Evolutionary conservation across 1,284 basidiomycete genomes (phyloP).

Genomic region (Rhodotorula sp.): DNA sequence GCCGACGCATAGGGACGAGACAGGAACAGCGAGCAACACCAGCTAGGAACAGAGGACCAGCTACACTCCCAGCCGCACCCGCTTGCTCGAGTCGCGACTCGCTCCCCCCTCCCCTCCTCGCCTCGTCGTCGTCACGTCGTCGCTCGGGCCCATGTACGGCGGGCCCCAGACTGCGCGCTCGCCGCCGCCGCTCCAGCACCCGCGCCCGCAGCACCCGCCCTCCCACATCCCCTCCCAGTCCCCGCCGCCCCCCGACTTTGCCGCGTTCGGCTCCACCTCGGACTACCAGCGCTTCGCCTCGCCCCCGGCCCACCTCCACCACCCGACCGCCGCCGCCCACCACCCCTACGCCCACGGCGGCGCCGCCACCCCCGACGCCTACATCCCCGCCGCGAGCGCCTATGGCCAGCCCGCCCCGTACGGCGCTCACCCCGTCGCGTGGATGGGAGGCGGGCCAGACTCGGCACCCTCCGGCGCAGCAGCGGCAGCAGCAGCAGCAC

Average conservation of each 20-base stretch:
- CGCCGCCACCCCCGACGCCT: conserved; percentile 27
- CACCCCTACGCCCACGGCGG: conserved; percentile 15
- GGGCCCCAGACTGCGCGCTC: conserved; percentile 15
- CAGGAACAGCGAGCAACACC: too few species aligned
- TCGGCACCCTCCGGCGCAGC: neutral
- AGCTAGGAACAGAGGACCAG: too few species aligned
- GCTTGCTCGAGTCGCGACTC: too few species aligned
- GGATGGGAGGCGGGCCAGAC: conserved; percentile 13
- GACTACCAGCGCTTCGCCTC: conserved; percentile 44
- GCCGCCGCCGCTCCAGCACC: conserved; percentile 41
- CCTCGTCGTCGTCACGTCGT: too few species aligned
- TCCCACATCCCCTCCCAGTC: conserved; percentile 31
- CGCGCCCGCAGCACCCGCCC: conserved; percentile 36
- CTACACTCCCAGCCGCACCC: too few species aligned
- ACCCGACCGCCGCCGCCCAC: neutral
- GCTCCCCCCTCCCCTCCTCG: too few species aligned
- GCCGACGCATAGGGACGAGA: too few species aligned
- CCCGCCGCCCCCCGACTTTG: conserved; percentile 26
- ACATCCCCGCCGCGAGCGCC: conserved; percentile 12
- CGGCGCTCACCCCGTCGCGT: neutral
- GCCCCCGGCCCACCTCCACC: conserved; percentile 23
- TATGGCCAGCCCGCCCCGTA: neutral
- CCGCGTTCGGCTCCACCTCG: neutral
- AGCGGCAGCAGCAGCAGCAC: neutral
- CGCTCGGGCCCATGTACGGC: conserved; percentile 24